Base-by-base conservation (phyloP, 257 asterid species). In the Ilex aquifolium region DNA sequence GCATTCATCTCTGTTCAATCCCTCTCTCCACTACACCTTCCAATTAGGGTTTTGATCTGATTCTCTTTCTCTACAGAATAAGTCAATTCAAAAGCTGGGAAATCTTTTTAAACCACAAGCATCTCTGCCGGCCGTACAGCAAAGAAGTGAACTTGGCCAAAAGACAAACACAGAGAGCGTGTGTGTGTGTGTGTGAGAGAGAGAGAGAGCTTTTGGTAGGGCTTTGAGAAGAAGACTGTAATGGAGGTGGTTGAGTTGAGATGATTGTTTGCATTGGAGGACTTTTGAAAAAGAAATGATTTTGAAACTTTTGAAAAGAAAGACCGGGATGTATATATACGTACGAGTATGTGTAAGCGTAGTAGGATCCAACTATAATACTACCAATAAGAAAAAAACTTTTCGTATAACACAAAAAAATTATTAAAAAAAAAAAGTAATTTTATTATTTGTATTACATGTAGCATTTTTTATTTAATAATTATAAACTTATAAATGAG, bases 241-340 rank as follows among this genome's bases (percentile, higher is more conserved):
- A 48, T 31, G 66, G 62, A 51, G 10, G 44, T 12, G 64, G 69
- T 72, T 48, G 72, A 31, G 72, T 66, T 72, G 72, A 31, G 68
- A 32, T n/a, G 55, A 16, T 64, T 36, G 42, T 36, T 36, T 36
- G 42, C 7, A 46, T 70, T 60, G 62, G 46, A 46, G 58, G 62
- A 44, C 55, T 56, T 68, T 50, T 59, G 44, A 14, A 31, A 49
- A 44, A 48, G 53, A 57, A 69, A 63, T 8, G 31, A 58, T 48
- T n/a, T 60, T 44, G 76, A 72, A 62, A 62, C 59, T 57, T 72
- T 72, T 62, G 69, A 67, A 72, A 66, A 62, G 39, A 67, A 62
- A 67, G 68, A 57, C 77, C 72, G 42, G 42, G 42, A 36, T 21
- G 27, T 21, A 21, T 21, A 21, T 21, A 21, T 21, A 21, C 27